Evolutionary conservation across 169 alveolate species (phyloP).

Genomic region (Theileria parva): DNA sequence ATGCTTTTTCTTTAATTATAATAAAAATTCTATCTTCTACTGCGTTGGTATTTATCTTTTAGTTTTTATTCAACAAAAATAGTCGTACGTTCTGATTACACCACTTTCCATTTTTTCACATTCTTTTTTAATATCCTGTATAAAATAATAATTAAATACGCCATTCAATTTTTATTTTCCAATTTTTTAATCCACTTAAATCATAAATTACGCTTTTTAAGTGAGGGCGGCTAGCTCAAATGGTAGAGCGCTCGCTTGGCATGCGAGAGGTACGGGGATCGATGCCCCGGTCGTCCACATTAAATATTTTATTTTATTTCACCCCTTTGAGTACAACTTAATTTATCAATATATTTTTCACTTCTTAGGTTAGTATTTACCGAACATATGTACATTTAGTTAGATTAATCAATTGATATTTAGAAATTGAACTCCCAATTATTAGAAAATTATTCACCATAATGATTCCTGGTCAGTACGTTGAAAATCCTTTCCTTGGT

Average conservation of each 20-base stretch:
- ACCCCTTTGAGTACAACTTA: not conserved
- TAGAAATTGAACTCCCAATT: not conserved
- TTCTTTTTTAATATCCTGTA: no score
- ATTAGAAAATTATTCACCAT: slow-evolving; percentile 14
- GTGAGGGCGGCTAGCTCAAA: slow-evolving; percentile 97
- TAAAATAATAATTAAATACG: no score
- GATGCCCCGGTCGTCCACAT: slow-evolving; percentile 94
- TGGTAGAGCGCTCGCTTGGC: slow-evolving; percentile 99
- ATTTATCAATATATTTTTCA: not conserved
- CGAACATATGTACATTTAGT: not conserved
- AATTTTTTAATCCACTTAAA: not conserved
- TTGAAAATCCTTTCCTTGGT: slow-evolving; percentile 10
- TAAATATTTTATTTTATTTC: not conserved
- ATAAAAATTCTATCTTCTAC: no score
- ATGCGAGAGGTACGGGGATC: slow-evolving; percentile 99
- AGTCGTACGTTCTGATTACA: no score
- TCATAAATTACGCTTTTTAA: not conserved
- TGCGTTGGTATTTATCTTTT: no score
- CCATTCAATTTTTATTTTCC: not conserved
- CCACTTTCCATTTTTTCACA: no score
- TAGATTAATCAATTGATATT: not conserved
- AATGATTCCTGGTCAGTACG: slow-evolving; percentile 19
- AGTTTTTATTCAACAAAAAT: no score
- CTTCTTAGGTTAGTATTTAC: not conserved
- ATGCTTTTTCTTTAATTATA: no score